Evolutionary conservation across 2,329 filamentous ascomycete species (phyloP), one percentile per base, ranked within the genome.

Genomic region (Trichothecium sympodiale): DNA sequence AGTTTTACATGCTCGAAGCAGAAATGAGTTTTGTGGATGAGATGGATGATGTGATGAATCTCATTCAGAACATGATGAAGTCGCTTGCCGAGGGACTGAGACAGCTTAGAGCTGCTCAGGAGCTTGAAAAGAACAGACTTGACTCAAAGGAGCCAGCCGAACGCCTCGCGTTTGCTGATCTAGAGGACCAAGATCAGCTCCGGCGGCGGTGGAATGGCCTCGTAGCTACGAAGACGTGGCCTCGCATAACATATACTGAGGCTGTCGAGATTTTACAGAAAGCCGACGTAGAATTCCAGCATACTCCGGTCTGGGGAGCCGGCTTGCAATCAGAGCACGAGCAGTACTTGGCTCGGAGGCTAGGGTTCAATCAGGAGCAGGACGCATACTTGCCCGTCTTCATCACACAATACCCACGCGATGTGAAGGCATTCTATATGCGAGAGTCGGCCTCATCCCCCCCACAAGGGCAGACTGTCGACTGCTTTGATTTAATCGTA

Each of bases 1-100:
- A 98, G 53, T 96, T 98, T 51, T 96, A 96, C 61, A 96, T 98
- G 91, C 73, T 98, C 3, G 91, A 98, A 59, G 88, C 80, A 13
- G 91, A 98, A 57, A 66, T 88, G 54, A 80, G 77, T 49, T 94
- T 94, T 54, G 73, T 80, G 29, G 69, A 83, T 32, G 64, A 77
- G 43, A 66, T 94, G 44, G 62, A 71, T 20, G 64, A 71, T 17
- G 67, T 98, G 46, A 91, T 94, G 72, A 67, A 79, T 38, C 57
- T 89, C n/a, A 73, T 86, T 3, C 86, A 96, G 56, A 67, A 78
- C 37, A 77, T 94, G 70, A 65, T 95, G 34, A 74, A 74, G 29
- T 63, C 64, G 53, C 44, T 72, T 44, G 50, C 50, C 39, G 60
- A 44, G 9, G 55, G 55, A 10, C 47, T 73, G 43, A 54, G 52